Evolutionary conservation across 495 filamentous ascomycete genomes (phyloP).

Genomic region (Immersiella caudata): DNA sequence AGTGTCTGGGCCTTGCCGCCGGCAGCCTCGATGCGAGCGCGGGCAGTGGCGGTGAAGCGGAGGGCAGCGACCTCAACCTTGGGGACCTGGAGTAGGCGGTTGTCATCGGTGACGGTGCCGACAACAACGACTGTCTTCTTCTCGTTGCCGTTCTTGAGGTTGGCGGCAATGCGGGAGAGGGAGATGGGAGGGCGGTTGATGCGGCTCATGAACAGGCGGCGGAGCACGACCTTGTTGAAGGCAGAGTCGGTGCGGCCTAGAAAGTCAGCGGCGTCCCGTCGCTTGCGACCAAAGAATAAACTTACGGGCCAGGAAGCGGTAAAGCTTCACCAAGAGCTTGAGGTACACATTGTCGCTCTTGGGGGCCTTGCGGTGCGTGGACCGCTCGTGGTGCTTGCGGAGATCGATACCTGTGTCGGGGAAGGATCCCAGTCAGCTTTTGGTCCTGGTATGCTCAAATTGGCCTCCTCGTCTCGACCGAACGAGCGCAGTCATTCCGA

Average conservation of each 20-base stretch:
- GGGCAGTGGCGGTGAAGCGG: constrained; percentile 92
- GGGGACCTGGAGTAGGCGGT: constrained; percentile 83
- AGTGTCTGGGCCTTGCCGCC: constrained; percentile 93
- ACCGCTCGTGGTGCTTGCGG: constrained; percentile 81
- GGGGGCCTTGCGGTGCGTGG: constrained; percentile 88
- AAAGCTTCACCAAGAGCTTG: constrained; percentile 97
- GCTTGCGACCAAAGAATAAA: constrained; percentile 26
- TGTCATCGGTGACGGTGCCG: constrained; percentile 95
- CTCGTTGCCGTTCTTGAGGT: constrained; percentile 67
- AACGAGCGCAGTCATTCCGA: constrained; percentile 5
- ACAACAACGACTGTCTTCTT: constrained; percentile 91
- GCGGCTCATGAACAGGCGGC: constrained; percentile 94
- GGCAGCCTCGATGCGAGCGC: constrained; percentile 87
- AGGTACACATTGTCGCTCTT: constrained; percentile 98
- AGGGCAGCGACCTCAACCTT: constrained; percentile 92
- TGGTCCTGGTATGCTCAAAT: constrained; percentile 53
- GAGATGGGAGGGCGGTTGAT: constrained; percentile 96
- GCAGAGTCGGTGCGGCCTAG: constrained; percentile 89
- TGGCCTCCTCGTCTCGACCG: constrained; percentile 27
- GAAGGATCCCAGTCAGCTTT: constrained; percentile 56
- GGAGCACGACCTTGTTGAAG: constrained; percentile 97
- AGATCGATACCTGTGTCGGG: constrained; percentile 65
- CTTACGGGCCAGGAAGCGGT: constrained; percentile 97
- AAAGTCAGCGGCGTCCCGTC: neutral
- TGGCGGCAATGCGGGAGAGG: constrained; percentile 80